phyloP scores from a whole-genome alignment of 1,284 basidiomycete genomes.

The Apiotrichum akiyoshidainum region DNA sequence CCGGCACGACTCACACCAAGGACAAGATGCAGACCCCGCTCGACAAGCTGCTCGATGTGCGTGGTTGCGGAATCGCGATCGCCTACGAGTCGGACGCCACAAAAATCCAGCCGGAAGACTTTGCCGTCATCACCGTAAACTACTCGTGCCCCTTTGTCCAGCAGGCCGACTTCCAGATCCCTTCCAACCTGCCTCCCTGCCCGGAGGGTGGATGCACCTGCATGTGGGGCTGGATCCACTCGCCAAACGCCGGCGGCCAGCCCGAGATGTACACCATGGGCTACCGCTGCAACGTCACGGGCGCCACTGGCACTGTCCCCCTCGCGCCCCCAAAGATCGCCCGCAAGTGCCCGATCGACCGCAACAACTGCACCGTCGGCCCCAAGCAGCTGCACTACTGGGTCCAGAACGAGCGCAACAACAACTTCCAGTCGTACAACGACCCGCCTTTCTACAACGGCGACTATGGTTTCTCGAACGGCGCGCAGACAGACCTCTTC shows the following conservation, averaged over 20 bases:
- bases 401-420: constrained; percentile 45
- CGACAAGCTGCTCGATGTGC: not conserved
- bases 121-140: constrained; percentile 69
- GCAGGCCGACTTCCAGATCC: constrained; percentile 62
- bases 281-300: constrained; percentile 40
- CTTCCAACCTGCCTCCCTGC: constrained; percentile 65
- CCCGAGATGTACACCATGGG: constrained; percentile 38
- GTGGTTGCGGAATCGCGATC: constrained; percentile 55
- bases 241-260: constrained; percentile 31
- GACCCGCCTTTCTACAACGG: constrained; percentile 36
- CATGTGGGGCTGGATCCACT: constrained; percentile 66
- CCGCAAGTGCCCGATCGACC: constrained; percentile 6
- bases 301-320: constrained; percentile 30
- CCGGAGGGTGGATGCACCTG: constrained; percentile 64
- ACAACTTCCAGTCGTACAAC: constrained; percentile 53
- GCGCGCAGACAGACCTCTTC: constrained; percentile 51
- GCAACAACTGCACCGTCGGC: constrained; percentile 31
- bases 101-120: constrained; percentile 62
- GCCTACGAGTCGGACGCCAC: constrained; percentile 62
- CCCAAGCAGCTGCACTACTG: constrained; percentile 14
- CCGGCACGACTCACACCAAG: not conserved
- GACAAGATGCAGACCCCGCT: constrained; percentile 1
- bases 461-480: constrained; percentile 49
- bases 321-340: constrained; percentile 31
- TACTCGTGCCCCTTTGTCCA: constrained; percentile 67